Base-by-base conservation (phyloP, 1,284 basidiomycete genomes). In the Cryptococcus maquisensis region DNA sequence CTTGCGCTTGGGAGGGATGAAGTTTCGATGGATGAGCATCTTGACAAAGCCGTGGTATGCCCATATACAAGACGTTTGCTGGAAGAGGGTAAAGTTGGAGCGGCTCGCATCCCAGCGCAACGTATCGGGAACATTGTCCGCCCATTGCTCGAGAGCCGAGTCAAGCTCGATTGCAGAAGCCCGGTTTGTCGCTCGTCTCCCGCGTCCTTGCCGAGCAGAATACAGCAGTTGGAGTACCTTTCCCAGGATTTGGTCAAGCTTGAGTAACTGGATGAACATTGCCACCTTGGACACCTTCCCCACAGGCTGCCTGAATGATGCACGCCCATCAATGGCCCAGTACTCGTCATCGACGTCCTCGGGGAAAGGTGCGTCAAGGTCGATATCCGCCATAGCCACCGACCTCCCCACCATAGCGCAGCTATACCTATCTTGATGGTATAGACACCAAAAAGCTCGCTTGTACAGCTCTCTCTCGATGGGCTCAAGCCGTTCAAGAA, bases 261-360 rank as follows among this genome's bases (percentile, higher is more conserved):
- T 85, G 62, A 90, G 79, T 66, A 83, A 79, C 37, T 81, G 80
- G 56, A 83, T 84, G 69, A 91, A 92, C 3, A 79, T 82, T 0
- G 82, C 73, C 21, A 89, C 75, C 23, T 73, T 74, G 3, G 72
- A 70, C 16, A 69, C 59, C 10, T 59, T 56, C 6, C 78, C 82
- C 8, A 74, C 64, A 1, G 88, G 89, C 64, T 90, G 89, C 39
- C 64, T 63, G 55, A 75, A 76, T 2, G 79, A 78, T 51, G 81
- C 77, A 3, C 80, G 78, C 49, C 76, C 67, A 9, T 69, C 72
- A 3, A 69, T 72, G 21, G 71, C 82, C 88, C 87, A 91, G 65
- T 84, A 90, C 60, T 91, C 87, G 67, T 94, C 91, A 60, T 92
- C 87, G 5, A 93, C 85, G 66, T 89, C 87, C 8, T 88, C 76